Evolutionary conservation across 805 yeast species (phyloP).

Genomic region (Hanseniaspora clermontiae): DNA sequence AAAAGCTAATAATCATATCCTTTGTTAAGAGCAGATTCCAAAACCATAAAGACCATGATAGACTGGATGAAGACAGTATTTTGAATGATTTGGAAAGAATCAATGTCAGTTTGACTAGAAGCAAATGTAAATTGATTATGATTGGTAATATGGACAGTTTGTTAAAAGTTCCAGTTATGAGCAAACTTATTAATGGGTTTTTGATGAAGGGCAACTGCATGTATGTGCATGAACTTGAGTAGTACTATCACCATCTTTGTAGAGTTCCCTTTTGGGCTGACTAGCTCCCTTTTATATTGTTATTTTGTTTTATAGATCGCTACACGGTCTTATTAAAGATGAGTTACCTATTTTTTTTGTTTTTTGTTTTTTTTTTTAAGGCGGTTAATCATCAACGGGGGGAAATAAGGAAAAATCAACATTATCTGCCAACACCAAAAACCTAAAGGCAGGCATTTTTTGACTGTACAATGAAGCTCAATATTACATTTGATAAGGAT

Average conservation of each 20-base stretch:
- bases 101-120: conserved; percentile 89
- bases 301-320: background rate
- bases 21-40: conserved; percentile 51
- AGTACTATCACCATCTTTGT: background rate
- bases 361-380: background rate
- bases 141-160: conserved; percentile 67
- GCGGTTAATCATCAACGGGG: background rate
- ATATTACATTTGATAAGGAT: background rate
- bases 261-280: background rate
- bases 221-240: background rate
- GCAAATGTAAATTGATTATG: conserved; percentile 68
- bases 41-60: conserved; percentile 33
- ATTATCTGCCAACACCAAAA: too few relatives aligned
- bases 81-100: conserved; percentile 81
- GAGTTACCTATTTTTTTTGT: background rate
- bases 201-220: background rate
- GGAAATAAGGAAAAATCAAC: background rate
- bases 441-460: too few relatives aligned
- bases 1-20: conserved; percentile 79
- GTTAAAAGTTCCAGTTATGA: conserved; percentile 17
- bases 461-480: background rate
- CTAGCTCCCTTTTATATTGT: too few relatives aligned
- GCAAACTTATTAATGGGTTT: conserved; percentile 36
- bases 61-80: conserved; percentile 57
- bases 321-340: background rate